Percentiles rank a stretch among this genome's conserved stretches.
Conservation (phyloP, 2,329 filamentous ascomycete species). For the Annulohypoxylon truncatum region DNA sequence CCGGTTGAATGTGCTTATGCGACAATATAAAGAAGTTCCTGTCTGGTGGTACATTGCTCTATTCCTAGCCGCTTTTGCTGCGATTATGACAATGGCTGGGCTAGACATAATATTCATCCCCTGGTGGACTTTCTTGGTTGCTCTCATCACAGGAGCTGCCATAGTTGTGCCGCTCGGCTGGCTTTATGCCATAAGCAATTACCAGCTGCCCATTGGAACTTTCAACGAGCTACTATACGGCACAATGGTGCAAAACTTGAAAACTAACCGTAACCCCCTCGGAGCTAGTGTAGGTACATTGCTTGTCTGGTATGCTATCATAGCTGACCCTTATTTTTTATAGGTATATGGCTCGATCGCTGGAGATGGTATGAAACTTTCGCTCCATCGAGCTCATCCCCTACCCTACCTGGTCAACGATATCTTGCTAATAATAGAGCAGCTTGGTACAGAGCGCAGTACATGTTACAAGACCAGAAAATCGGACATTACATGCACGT, state of each 20-base stretch:
- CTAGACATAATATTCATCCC: constrained; percentile 67
- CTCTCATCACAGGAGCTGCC: constrained; percentile 64
- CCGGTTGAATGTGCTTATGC: constrained; percentile 68
- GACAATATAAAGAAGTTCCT: constrained; percentile 68
- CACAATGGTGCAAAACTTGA: constrained; percentile 66
- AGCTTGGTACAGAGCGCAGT: constrained; percentile 69
- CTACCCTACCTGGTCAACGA: background rate
- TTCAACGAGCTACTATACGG: constrained; percentile 71
- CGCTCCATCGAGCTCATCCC: background rate
- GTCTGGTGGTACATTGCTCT: constrained; percentile 67
- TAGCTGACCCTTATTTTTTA: constrained; percentile 4
- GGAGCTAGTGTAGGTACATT: constrained; percentile 59
- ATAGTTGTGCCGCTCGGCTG: constrained; percentile 69
- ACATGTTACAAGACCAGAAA: constrained; percentile 71
- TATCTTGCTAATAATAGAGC: constrained; percentile 7
- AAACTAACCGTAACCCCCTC: constrained; percentile 65
- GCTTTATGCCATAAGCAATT: constrained; percentile 70
- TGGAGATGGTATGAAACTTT: constrained; percentile 55
- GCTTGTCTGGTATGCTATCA: background rate
- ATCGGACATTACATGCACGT: constrained; percentile 74
- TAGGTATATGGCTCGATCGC: constrained; percentile 68
- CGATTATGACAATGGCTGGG: constrained; percentile 62
- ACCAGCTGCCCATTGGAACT: constrained; percentile 64
- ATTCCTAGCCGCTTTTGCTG: constrained; percentile 61
- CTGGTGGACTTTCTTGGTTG: constrained; percentile 70